Evolutionary conservation across 495 filamentous ascomycete genomes (phyloP), one percentile per base, ranked within the genome.

Genomic region (Parathielavia appendiculata): DNA sequence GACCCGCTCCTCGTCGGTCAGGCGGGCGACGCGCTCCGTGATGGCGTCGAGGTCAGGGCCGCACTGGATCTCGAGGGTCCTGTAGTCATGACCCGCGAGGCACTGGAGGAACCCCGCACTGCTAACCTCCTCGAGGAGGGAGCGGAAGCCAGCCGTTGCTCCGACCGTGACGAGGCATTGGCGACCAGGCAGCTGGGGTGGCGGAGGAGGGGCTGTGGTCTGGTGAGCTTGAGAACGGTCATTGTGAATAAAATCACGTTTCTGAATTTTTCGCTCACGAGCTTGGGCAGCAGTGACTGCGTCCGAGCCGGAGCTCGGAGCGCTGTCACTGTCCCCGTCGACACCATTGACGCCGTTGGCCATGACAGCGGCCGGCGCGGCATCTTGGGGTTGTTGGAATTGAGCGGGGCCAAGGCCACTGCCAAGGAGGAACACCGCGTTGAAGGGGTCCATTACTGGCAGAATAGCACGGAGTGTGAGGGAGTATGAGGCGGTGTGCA

Each of bases 111-210:
- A 92, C 0, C 67, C 49, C 2, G 79, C 73, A 26, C 76, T 72
- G 51, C 91, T 75, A n/a, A 85, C 76, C 47, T 88, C 82, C 20
- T 78, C 69, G 44, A 96, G 73, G 10, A 98, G 82, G 12, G 75
- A 68, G 48, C 81, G 75, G 70, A 98, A 98, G 17, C 85, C 78
- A 4, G 92, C 91, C 0, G 92, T 98, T 2, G 93, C 95, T 47
- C 93, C 93, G 34, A 95, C 84, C 0, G 93, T 97, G 26, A 97
- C 87, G 56, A 97, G 87, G 68, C 69, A 71, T 6, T 43, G 50
- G 2, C 64, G 66, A 32, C 44, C 51, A 16, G 54, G 47, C 5
- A 53, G 38, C 17, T 38, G 7, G 7, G 46, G 23, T 14, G 9
- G 20, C 4, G 26, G 14, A 36, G 50, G 35, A 11, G 5, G 35